These are phyloP conservation scores for Wickerhamiella parazyma DNA, from an alignment of 805 yeast species.

Conservation along the genomic window DNA sequence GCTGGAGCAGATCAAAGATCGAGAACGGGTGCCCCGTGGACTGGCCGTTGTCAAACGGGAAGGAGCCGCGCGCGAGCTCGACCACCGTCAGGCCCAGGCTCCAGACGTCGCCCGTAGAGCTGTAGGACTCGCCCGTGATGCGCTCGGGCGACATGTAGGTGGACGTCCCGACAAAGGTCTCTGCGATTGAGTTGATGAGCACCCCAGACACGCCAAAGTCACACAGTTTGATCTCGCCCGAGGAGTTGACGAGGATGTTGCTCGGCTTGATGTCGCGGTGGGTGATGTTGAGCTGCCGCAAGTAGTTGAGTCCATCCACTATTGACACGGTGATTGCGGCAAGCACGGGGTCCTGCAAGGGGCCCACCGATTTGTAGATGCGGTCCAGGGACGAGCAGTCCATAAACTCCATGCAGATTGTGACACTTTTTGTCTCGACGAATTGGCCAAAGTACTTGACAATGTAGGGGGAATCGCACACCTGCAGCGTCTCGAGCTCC, in stretches of 20 bases:
- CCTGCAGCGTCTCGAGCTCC: constrained; percentile 82
- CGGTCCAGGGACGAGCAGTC: constrained; percentile 89
- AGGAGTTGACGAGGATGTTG: constrained; percentile 74
- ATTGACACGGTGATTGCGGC: constrained; percentile 66
- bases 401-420: constrained; percentile 91
- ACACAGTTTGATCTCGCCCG: constrained; percentile 80
- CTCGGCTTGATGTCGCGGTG: constrained; percentile 96
- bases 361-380: constrained; percentile 47
- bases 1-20: constrained; percentile 74
- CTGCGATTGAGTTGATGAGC: constrained; percentile 84
- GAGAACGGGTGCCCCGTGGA: constrained; percentile 45
- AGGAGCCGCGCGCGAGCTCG: constrained; percentile 74
- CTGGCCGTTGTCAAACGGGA: constrained; percentile 41
- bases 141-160: constrained; percentile 97
- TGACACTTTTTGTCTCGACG: constrained; percentile 54
- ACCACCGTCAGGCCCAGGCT: constrained; percentile 81
- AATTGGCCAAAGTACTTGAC: constrained; percentile 88
- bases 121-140: constrained; percentile 85
- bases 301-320: constrained; percentile 63
- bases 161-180: constrained; percentile 95
- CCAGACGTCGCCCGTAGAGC: constrained; percentile 97
- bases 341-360: constrained; percentile 53
- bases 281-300: constrained; percentile 75
- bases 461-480: constrained; percentile 66
- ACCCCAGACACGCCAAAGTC: constrained; percentile 96